These are phyloP conservation scores for Pyrrhoderma noxium DNA, from an alignment of 1,284 basidiomycete species.

Conservation along the genomic window DNA sequence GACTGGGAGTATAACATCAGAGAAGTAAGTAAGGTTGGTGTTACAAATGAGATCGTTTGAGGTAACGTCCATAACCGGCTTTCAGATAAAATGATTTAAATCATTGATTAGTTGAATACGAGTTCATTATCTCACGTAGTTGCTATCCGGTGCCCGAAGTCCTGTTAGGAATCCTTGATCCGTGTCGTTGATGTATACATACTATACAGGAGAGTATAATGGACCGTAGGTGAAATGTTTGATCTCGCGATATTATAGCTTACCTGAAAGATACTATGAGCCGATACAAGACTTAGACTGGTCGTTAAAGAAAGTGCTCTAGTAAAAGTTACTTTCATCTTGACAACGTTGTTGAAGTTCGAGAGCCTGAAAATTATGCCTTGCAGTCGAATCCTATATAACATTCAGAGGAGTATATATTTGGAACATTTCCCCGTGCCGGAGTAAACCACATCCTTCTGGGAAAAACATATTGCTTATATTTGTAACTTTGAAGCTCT, in stretches of 20 bases:
- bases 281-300: conserved; percentile 6
- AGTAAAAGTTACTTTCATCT: too few relatives aligned
- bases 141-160: conserved; percentile 18
- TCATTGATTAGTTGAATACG: background rate
- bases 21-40: conserved; percentile 19
- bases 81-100: background rate
- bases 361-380: too few relatives aligned
- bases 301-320: too few relatives aligned
- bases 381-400: too few relatives aligned
- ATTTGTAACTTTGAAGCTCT: too few relatives aligned
- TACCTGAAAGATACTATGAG: conserved; percentile 21
- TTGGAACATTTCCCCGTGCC: too few relatives aligned
- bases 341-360: too few relatives aligned
- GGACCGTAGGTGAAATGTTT: background rate
- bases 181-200: conserved; percentile 18
- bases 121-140: conserved; percentile 5
- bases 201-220: background rate
- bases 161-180: conserved; percentile 19
- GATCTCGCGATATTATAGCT: background rate
- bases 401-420: too few relatives aligned
- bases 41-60: conserved; percentile 21
- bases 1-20: conserved; percentile 12
- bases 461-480: too few relatives aligned
- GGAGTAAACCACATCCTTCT: too few relatives aligned
- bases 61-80: conserved; percentile 20